A percentile compares a stretch with the other conserved stretches of the same genome.
Evolutionary conservation across 2,329 filamentous ascomycete species (phyloP).

Genomic region (Spiromastix sp.): DNA sequence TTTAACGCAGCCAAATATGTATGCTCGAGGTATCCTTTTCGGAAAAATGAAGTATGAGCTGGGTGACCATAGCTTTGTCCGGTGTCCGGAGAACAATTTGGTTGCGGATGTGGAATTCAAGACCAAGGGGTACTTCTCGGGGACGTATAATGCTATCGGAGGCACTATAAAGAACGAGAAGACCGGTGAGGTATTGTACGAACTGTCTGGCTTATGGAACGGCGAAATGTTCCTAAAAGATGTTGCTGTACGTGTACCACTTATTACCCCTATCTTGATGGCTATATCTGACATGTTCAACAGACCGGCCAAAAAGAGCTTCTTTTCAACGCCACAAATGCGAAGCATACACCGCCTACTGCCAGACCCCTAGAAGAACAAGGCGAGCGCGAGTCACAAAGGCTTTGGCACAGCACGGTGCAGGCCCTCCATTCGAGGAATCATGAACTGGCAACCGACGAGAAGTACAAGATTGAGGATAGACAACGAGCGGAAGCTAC

Average conservation of each 20-base stretch:
- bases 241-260: constrained; percentile 48
- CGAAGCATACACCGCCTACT: constrained; percentile 63
- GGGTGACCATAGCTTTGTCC: constrained; percentile 87
- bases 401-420: constrained; percentile 72
- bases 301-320: constrained; percentile 82
- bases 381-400: constrained; percentile 80
- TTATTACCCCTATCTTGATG: background rate
- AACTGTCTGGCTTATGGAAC: constrained; percentile 87
- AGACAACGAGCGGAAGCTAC: constrained; percentile 82
- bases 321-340: constrained; percentile 75
- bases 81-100: constrained; percentile 78
- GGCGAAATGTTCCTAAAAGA: constrained; percentile 91
- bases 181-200: constrained; percentile 78
- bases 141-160: constrained; percentile 92
- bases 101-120: constrained; percentile 95
- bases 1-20: constrained; percentile 97
- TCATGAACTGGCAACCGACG: constrained; percentile 80
- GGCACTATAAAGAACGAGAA: constrained; percentile 81
- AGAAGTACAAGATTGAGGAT: constrained; percentile 95
- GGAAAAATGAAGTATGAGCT: constrained; percentile 99
- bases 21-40: constrained; percentile 90
- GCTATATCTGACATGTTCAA: background rate
- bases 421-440: constrained; percentile 74
- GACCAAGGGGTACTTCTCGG: constrained; percentile 93
- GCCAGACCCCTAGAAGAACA: constrained; percentile 77